Evolutionary conservation across 441 rosid genomes (phyloP), one percentile per base, ranked within the genome.

Genomic region (Populus hybrid): DNA sequence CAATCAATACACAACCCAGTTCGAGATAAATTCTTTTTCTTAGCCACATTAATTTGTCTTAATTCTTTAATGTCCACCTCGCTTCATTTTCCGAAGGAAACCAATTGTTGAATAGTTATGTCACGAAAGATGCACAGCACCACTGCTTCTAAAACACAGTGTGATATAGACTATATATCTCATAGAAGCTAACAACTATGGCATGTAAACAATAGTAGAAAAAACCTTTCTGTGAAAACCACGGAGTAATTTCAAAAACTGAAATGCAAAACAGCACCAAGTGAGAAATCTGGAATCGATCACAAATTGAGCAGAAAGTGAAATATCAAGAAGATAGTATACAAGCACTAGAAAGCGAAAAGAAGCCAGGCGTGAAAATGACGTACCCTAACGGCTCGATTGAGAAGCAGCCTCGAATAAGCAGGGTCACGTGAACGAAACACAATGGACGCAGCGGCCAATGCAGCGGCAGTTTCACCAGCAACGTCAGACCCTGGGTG

Each of bases 401-500:
- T 85, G 32, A 93, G 85, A 67, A 95, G 86, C 23, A 90, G 87
- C 30, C 90, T 90, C 0, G 99, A 85, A 70, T 93, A 93, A 28
- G 89, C 89, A 4, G 94, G 85, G 70, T 95, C 98, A 8, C 94
- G 86, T 70, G 95, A 90, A 21, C 89, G 82, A 79, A 93, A 92
- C 1, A 92, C 95, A 81, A 92, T 87, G 14, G 99, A 95, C 8
- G 96, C 88, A 5, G 96, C 98, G 0, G 98, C 95, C 36, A 95
- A 83, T 42, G 99, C 97, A 1, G 98, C 97, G 0, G 96, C 94
- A 1, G 91, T 92, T 81, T 95, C 99, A 2, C 93, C 97, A 0
- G 97, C 99, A 0, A 93, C 94, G 77, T 95, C 98, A 0, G 98
- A 93, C 40, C 98, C 99, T 3, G 99, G 88, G 73, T 87, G 91